Evolutionary conservation across 169 alveolate species (phyloP), one percentile per base, ranked within the genome.

Genomic region (Cryptosporidium sp.): DNA sequence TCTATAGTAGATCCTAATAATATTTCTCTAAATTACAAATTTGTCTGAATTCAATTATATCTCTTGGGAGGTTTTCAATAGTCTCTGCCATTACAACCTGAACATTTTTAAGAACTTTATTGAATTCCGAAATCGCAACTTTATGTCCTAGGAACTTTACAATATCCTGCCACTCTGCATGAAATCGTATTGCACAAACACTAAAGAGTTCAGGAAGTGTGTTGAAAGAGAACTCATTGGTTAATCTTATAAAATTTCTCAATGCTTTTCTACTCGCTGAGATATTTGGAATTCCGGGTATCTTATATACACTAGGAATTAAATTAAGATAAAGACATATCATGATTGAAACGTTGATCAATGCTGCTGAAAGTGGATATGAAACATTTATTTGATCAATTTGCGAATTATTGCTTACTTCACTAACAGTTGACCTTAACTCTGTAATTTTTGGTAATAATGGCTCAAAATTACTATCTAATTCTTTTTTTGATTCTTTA

Each of bases 111-210:
- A 80, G 68, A 43, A 52, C 89, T 80, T 59, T 80, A 41, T 80
- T 80, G 62, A 80, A 80, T 29, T 80, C 89, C 6, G 67, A 62
- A 23, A 14, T 70, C 23, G 89, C 74, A 8, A 14, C 75, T 29
- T 80, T 43, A 39, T 39, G 71, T 12, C 75, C 89, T 33, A 80
- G 8, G 35, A 41, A 80, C n/a, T 62, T 80, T n/a, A 80, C 75
- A 35, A 80, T 80, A 10, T 62, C 67, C 48, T 62, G 4, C 89
- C 89, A 80, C 41, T 80, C 89, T 8, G 74, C 35, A 65, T 80
- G 89, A 59, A 80, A 62, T 65, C 89, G 62, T 43, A 80, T 80
- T 26, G 89, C 89, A 41, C 89, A 80, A 6, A 80, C 89, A 80
- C 89, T 48, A 26, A 80, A 80, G n/a, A 80, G 48, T 31, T 80